Conservation (phyloP, 495 filamentous ascomycete genomes). For the Margaritispora aquatica region DNA sequence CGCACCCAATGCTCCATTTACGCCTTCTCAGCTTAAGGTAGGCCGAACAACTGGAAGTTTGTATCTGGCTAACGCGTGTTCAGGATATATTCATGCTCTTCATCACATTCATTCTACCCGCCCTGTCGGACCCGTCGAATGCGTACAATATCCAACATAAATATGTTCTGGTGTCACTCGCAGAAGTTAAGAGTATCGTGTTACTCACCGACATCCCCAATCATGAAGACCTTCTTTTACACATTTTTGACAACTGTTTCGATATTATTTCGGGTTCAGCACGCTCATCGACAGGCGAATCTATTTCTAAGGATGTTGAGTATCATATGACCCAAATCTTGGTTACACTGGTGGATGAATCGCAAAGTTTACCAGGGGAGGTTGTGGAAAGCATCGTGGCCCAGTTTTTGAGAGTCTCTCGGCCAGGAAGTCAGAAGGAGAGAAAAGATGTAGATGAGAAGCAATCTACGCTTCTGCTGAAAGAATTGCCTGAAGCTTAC, state of each 20-base stretch:
- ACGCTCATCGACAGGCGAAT: constrained; percentile 67
- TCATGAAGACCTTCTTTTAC: constrained; percentile 65
- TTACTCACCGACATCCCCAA: constrained; percentile 86
- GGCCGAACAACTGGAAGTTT: constrained; percentile 6
- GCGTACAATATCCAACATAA: constrained; percentile 90
- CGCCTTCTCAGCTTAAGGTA: constrained; percentile 83
- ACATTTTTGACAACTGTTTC: constrained; percentile 82
- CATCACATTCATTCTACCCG: constrained; percentile 73
- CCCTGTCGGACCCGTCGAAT: constrained; percentile 80
- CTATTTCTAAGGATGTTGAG: constrained; percentile 83
- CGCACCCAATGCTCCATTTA: constrained; percentile 94
- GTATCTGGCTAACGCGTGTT: constrained; percentile 9
- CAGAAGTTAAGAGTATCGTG: constrained; percentile 89
- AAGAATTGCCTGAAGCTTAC: constrained; percentile 86
- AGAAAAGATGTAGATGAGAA: constrained; percentile 55
- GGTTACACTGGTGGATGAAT: constrained; percentile 81
- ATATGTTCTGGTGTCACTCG: constrained; percentile 80
- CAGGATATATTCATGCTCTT: constrained; percentile 94
- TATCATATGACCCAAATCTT: constrained; percentile 85
- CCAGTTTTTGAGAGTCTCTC: constrained; percentile 75
- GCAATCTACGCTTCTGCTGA: constrained; percentile 72
- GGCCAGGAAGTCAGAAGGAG: constrained; percentile 47
- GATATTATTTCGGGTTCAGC: constrained; percentile 80
- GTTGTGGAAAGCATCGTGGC: constrained; percentile 93
- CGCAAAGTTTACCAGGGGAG: constrained; percentile 65